A percentile compares a stretch with the other conserved stretches of the same genome.
These are phyloP conservation scores for Dictyostelium citrinum DNA, from an alignment of 78 protist genomes.

Conservation along the genomic window DNA sequence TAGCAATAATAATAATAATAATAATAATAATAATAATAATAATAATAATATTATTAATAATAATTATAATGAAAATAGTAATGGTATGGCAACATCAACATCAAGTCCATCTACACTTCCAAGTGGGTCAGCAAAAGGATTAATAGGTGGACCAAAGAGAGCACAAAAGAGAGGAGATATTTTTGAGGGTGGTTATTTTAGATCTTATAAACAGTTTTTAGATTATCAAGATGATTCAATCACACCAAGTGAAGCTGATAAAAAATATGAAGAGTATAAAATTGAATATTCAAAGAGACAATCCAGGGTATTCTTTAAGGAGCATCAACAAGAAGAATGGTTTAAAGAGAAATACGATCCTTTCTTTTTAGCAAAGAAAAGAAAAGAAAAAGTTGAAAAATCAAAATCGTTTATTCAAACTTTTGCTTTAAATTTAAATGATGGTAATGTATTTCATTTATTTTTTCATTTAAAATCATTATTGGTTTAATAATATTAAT, in stretches of 20 bases:
- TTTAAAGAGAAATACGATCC: conserved; percentile 73
- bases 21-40: too few relatives aligned
- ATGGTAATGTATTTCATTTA: conserved; percentile 11
- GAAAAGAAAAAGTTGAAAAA: conserved; percentile 54
- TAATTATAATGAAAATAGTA: background rate
- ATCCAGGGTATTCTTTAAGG: conserved; percentile 54
- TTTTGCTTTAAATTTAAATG: conserved; percentile 22
- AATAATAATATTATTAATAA: background rate
- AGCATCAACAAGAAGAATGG: conserved; percentile 70
- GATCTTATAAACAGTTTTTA: conserved; percentile 66
- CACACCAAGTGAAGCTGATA: conserved; percentile 62
- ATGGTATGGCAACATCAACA: background rate
- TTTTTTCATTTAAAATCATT: background rate
- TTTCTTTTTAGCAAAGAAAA: conserved; percentile 20
- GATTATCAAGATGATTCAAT: conserved; percentile 74
- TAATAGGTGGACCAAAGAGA: conserved; percentile 6
- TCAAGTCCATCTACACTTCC: background rate
- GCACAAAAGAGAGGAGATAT: conserved; percentile 63
- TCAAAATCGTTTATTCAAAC: conserved; percentile 1
- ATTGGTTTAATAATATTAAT: too few relatives aligned
- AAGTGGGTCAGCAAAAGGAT: background rate
- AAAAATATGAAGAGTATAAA: conserved; percentile 67
- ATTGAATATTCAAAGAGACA: conserved; percentile 54
- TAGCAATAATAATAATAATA: background rate
- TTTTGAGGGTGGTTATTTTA: conserved; percentile 33